Conservation (phyloP, 345 rosid genomes). For the Syzygium aqueum region DNA sequence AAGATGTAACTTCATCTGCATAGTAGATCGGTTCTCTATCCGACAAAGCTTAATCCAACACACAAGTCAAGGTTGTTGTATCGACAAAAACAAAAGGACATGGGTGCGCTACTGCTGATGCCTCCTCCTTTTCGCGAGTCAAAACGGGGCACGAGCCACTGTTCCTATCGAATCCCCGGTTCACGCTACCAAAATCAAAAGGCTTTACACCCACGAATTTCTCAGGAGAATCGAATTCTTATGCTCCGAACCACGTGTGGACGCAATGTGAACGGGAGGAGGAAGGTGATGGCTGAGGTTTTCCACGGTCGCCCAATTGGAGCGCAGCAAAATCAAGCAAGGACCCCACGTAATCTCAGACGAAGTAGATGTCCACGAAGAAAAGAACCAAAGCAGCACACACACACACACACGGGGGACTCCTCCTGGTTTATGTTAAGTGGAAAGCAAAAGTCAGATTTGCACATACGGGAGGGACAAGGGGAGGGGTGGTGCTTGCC, state of each 20-base stretch:
- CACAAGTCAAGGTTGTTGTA: not conserved
- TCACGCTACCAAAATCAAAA: not conserved
- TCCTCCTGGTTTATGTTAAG: too few relatives aligned
- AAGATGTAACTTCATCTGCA: too few relatives aligned
- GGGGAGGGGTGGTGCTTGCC: not conserved
- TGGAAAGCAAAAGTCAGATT: not conserved
- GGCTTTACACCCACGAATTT: not conserved
- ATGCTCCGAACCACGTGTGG: not conserved
- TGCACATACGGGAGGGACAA: not conserved
- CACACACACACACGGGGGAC: too few relatives aligned
- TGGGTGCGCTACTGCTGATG: not conserved
- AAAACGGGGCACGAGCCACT: not conserved
- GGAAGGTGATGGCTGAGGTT: not conserved
- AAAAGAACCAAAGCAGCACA: not conserved
- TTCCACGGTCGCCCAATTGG: not conserved
- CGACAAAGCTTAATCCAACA: not conserved
- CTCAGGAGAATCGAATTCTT: not conserved
- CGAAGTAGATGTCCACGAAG: not conserved
- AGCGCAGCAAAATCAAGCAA: not conserved
- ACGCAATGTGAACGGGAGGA: not conserved
- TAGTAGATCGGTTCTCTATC: too few relatives aligned
- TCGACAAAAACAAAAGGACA: not conserved
- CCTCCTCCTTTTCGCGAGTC: not conserved
- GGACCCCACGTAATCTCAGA: conserved; percentile 3
- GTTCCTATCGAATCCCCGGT: not conserved